Evolutionary conservation across 2,329 filamentous ascomycete species (phyloP).

Genomic region (Aspergillus tubingensis): DNA sequence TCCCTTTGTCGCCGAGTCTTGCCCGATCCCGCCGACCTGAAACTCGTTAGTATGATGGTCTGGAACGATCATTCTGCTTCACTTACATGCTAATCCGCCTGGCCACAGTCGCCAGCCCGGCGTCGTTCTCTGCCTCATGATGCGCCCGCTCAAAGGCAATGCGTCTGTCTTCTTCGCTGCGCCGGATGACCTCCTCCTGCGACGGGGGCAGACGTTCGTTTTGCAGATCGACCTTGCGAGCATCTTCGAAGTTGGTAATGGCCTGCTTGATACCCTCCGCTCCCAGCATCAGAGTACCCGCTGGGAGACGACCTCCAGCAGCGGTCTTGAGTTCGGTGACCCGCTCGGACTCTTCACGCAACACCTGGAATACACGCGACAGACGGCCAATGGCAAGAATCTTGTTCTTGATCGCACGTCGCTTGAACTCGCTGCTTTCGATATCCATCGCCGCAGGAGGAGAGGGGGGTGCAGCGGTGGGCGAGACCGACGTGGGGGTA

Average conservation of each 20-base stretch:
- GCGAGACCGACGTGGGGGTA: conserved; percentile 70
- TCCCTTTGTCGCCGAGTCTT: conserved; percentile 38
- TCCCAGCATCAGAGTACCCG: conserved; percentile 95
- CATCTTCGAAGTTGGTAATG: conserved; percentile 95
- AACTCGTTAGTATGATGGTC: neutral
- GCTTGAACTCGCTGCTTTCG: conserved; percentile 89
- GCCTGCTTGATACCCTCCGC: conserved; percentile 98
- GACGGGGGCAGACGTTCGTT: conserved; percentile 93
- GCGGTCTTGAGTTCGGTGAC: conserved; percentile 98
- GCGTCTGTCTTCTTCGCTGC: conserved; percentile 76
- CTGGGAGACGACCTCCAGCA: conserved; percentile 85
- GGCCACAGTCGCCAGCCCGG: conserved; percentile 80
- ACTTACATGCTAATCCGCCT: conserved; percentile 95
- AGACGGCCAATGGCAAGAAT: conserved; percentile 95
- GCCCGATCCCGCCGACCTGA: conserved; percentile 44
- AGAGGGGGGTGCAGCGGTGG: conserved; percentile 70
- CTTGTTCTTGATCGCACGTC: conserved; percentile 99
- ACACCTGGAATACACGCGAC: conserved; percentile 95
- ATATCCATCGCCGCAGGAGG: conserved; percentile 73
- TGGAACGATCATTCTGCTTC: neutral
- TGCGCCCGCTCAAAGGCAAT: conserved; percentile 83
- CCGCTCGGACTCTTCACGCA: conserved; percentile 94
- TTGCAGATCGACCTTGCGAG: conserved; percentile 92
- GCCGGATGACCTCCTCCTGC: conserved; percentile 85
- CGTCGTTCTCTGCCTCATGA: conserved; percentile 88